Evolutionary conservation across 2,329 filamentous ascomycete species (phyloP).

Genomic region (Colletotrichum noveboracense): DNA sequence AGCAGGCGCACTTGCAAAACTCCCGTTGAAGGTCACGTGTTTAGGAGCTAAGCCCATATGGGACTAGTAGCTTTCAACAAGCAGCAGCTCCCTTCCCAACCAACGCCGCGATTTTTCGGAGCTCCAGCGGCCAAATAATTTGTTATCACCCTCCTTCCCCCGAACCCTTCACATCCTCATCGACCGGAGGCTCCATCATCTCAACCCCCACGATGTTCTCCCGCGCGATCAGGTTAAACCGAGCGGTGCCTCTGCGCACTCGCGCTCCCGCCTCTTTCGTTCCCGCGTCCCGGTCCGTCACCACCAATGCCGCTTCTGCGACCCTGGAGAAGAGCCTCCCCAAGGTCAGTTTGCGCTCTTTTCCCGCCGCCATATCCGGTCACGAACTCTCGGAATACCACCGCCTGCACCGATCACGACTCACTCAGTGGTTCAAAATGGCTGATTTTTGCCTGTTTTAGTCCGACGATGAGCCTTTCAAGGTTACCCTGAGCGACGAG

Average conservation of each 20-base stretch:
- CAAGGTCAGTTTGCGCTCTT: conserved; percentile 41
- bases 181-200: conserved; percentile 34
- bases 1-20: conserved; percentile 8
- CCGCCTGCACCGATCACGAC: neutral
- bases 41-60: conserved; percentile 25
- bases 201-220: conserved; percentile 66
- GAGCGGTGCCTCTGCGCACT: conserved; percentile 64
- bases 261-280: conserved; percentile 49
- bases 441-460: conserved; percentile 40
- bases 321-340: conserved; percentile 80
- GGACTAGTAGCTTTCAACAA: conserved; percentile 44
- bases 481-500: conserved; percentile 93
- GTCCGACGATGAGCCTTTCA: conserved; percentile 94
- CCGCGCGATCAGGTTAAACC: conserved; percentile 67
- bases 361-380: neutral
- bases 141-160: conserved; percentile 31
- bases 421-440: neutral
- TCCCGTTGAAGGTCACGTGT: conserved; percentile 32
- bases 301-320: conserved; percentile 91
- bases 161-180: conserved; percentile 33
- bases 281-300: conserved; percentile 76
- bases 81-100: conserved; percentile 35
- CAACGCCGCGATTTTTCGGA: conserved; percentile 50
- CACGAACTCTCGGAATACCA: neutral
- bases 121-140: conserved; percentile 37